Base-by-base conservation (phyloP, 352 stramenopile species). In the Pythium folliculosum region DNA sequence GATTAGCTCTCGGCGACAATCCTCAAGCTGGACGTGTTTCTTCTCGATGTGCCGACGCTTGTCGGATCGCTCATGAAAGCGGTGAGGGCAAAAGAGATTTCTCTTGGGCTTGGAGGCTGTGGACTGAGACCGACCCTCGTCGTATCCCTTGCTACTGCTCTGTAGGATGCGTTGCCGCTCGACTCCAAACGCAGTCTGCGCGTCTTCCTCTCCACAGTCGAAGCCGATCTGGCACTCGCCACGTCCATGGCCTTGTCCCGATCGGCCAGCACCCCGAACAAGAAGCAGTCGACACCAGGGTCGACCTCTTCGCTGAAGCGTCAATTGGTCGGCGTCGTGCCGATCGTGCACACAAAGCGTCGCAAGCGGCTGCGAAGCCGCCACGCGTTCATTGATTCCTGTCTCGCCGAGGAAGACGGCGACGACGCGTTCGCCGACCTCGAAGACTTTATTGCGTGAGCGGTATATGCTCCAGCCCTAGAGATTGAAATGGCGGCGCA, bases 341-440 rank as follows among this genome's bases (percentile, higher is more conserved):
- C 69, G 6, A 52, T 71, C 44, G 50, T 76, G 19, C 65, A 69
- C 50, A 66, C 63, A 22, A 70, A 69, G 25, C 69, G 69, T 14
- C 69, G 69, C 10, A 70, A 60, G 47, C 64, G 58, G 0, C 59
- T 80, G 35, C 69, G 73, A 13, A 80, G 73, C 51, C 73, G 73
- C 16, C 73, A 80, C 52, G 57, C 70, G 27, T 77, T 69, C 61
- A 80, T 80, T 22, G 73, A 80, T 49, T 67, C 72, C 30, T 80
- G 73, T 54, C 63, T 80, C n/a, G 64, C 52, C 8, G 73, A 80
- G 54, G 73, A 80, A 67, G 63, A 72, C 37, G 73, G 73, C 27
- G 73, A 74, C 57, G 73, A 80, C 48, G 73, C 73, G n/a, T 80
- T 69, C 43, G 73, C 67, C 16, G 73, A 80, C 47, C 56, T 80